Percentiles rank a stretch among this genome's conserved stretches.
phyloP scores from a whole-genome alignment of 139 green algal species.

The Chlamydomonas sp. region DNA sequence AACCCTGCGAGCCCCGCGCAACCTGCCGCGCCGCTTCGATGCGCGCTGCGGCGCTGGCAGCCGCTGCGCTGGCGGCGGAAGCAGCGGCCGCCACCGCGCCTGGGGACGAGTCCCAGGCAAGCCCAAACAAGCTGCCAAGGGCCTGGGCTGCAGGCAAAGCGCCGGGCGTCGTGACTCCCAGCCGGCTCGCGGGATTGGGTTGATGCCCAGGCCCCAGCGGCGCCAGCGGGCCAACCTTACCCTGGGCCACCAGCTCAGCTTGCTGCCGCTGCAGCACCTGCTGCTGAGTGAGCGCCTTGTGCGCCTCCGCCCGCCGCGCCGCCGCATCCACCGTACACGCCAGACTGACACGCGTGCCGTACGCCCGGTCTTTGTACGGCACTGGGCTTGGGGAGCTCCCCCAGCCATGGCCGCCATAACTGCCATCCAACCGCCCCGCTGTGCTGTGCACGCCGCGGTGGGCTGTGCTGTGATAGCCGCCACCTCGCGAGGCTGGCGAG shows the following conservation, averaged over 20 bases:
- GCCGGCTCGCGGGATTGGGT: no score
- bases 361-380: constrained; percentile 24
- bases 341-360: constrained; percentile 3
- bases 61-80: neutral
- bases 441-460: no score
- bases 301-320: constrained; percentile 26
- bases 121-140: no score
- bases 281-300: constrained; percentile 35
- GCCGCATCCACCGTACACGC: constrained; percentile 12
- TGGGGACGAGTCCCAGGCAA: constrained; percentile 20
- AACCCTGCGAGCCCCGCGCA: no score
- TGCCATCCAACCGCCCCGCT: neutral
- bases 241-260: neutral
- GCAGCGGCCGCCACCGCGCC: constrained; percentile 27
- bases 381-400: neutral
- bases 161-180: no score
- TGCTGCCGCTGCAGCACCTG: neutral
- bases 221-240: no score
- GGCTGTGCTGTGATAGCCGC: no score
- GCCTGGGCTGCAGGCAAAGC: no score
- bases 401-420: neutral
- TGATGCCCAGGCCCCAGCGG: no score
- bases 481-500: no score
- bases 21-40: neutral
- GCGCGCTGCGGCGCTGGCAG: neutral